These are phyloP conservation scores for Porphyrellus cyaneotinctus DNA, from an alignment of 768 basidiomycete species.

Conservation along the genomic window DNA sequence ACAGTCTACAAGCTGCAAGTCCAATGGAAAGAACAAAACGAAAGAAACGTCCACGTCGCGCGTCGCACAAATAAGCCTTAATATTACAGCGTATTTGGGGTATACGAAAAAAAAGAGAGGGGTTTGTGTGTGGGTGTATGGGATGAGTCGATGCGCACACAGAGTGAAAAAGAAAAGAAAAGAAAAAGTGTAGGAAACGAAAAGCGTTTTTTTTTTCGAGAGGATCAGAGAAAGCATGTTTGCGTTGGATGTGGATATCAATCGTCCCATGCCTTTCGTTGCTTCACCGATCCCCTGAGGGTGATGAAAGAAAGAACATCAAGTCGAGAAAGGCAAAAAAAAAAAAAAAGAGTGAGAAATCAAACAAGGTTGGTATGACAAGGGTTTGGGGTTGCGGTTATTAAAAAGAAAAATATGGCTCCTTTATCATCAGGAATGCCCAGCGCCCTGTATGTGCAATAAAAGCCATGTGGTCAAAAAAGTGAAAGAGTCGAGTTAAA, in stretches of 20 bases:
- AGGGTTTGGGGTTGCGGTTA: neutral
- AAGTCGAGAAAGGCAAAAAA: neutral
- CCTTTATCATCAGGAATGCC: constrained; percentile 29
- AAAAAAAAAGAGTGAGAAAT: neutral
- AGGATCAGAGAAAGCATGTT: neutral
- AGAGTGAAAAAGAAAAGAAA: neutral
- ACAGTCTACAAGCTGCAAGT: too few species aligned
- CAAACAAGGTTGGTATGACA: constrained; percentile 15
- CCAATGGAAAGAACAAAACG: neutral
- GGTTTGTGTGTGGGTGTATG: neutral
- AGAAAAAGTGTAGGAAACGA: neutral
- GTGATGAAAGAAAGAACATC: neutral
- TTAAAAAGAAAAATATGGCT: constrained; percentile 4
- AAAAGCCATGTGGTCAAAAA: constrained; percentile 21
- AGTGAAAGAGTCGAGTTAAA: constrained; percentile 9
- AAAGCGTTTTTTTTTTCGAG: neutral
- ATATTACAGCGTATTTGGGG: constrained; percentile 7
- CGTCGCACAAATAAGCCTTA: neutral
- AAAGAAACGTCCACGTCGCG: neutral
- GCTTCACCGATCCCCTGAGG: constrained; percentile 12
- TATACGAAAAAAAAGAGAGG: neutral
- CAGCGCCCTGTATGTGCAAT: constrained; percentile 26
- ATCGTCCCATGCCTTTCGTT: constrained; percentile 9
- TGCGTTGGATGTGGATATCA: constrained; percentile 7
- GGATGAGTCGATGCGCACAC: neutral